Base-by-base conservation (phyloP, 164 flowering plant genomes). In the Berberis vulgaris region DNA sequence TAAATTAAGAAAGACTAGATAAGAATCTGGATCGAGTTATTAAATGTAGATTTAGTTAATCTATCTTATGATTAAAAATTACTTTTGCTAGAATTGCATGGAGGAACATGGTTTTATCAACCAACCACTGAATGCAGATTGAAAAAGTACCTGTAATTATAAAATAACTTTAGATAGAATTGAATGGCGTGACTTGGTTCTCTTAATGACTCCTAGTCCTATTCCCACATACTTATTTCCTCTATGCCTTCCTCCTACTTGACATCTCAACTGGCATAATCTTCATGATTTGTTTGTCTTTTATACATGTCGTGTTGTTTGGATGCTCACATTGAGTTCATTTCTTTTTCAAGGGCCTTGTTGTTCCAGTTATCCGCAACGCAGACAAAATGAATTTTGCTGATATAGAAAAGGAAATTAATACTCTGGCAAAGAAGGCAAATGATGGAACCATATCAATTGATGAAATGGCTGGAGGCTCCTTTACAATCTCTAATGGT, bases 391-490 rank as follows among this genome's bases (percentile, higher is more conserved):
- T 94, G 98, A 89, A 94, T 74, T 94, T 94, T 76, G 98, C 97
- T 6, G 91, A 91, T 43, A 85, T 94, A 60, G 98, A 94, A 74
- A 91, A 91, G 78, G 81, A 71, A 71, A 91, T 94, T 43, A 88
- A 84, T 71, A 72, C 68, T 13, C 89, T 94, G 41, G 98, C 96
- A 41, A 94, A 84, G 82, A 94, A 91, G 75, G 98, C 98, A 66
- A 81, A 40, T 71, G 86, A 77, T 67, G 98, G 98, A 47, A 72
- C 93, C 7, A 80, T 94, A 66, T 94, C 98, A 13, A 94, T 94
- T 65, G 98, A 94, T 74, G 97, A 94, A 74, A 94, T 94, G 98
- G 92, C 98, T 62, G 98, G 98, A 62, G 98, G 98, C 41, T 71
- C 98, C 61, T 94, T 94, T 62, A 94, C 98, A 49, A 87, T 94